Conservation (phyloP, 2,329 filamentous ascomycete species). For the Pestalotiopsis sp. region DNA sequence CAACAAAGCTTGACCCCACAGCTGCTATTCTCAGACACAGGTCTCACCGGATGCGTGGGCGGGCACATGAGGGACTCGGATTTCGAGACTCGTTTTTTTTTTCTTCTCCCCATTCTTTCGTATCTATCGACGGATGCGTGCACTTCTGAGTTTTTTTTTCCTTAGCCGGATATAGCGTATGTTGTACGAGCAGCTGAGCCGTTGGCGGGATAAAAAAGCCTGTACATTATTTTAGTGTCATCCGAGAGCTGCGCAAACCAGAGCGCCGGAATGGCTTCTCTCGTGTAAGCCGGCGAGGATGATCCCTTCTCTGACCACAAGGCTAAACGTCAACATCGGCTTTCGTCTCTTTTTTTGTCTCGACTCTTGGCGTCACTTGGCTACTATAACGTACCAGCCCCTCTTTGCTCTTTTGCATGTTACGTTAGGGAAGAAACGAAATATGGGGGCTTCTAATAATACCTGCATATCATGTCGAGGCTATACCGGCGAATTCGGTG, state of each 20-base stretch:
- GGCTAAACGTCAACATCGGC: not conserved
- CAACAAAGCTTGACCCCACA: not conserved
- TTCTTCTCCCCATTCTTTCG: not conserved
- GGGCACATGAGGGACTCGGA: not conserved
- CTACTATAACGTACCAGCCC: not conserved
- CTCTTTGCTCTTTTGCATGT: not conserved
- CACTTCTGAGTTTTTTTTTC: not conserved
- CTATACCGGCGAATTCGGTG: not conserved
- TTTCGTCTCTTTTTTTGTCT: not conserved
- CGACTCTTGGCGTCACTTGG: not conserved
- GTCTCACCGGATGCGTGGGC: not conserved
- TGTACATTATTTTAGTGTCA: not conserved
- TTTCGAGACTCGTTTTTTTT: not conserved
- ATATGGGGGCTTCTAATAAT: constrained; percentile 8
- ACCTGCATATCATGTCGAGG: constrained; percentile 1
- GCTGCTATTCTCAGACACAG: not conserved
- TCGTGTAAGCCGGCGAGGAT: not conserved
- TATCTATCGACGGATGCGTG: not conserved
- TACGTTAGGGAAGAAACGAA: not conserved
- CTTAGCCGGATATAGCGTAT: not conserved
- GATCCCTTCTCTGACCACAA: not conserved
- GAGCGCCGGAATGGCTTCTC: not conserved
- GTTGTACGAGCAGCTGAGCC: not conserved
- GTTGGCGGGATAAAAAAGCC: not conserved
- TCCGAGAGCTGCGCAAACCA: not conserved